Evolutionary conservation across 768 basidiomycete species (phyloP), one percentile per base, ranked within the genome.

Genomic region (Pisolithus marmoratus): DNA sequence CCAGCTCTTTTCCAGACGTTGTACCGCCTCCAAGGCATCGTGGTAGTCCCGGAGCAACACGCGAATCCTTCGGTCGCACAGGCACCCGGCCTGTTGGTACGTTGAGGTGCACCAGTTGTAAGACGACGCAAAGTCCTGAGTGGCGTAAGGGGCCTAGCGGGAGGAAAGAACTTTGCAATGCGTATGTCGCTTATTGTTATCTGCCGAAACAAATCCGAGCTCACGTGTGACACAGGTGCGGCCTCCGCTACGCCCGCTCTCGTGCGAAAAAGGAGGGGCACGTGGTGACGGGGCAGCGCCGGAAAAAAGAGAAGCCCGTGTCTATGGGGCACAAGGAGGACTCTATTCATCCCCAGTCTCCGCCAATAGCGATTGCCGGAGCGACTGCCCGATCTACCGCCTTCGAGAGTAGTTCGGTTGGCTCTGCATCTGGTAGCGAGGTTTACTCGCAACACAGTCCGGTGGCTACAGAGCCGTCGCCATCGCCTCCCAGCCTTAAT

Each of bases 101-200:
- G 17, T 64, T 78, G 52, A 79, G 79, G 59, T 94, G 90, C 67
- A 79, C 82, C 20, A 89, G 86, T 63, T 94, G 91, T 70, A 87
- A 84, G 68, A 84, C 77, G 11, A 90, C 85, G 7, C 77, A 79
- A 8, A 92, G 90, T 62, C 91, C 91, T 0, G 91, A 94, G 67
- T 94, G 91, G 91, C 74, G 91, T 64, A 94, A 94, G 68, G 91
- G 91, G 19, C 89, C 90, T 48, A 90, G 81, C 60, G 91, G 91
- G 24, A 87, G 87, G 68, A 94, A 94, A 70, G 90, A 94, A 66
- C 75, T 94, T 24, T 94, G 91, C 67, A 94, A 94, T 72, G 91
- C 91, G 86, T 92, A 70, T 74, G 87, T 79, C 56, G 58, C 64
- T 57, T 58, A 57, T 49, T 57, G 50, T 29, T 41, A 52, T 54